Percentiles rank a stretch among this genome's conserved stretches.
Evolutionary conservation across 192 early-diverging fungal genomes (phyloP).

Genomic region (Backusella morwellensis): DNA sequence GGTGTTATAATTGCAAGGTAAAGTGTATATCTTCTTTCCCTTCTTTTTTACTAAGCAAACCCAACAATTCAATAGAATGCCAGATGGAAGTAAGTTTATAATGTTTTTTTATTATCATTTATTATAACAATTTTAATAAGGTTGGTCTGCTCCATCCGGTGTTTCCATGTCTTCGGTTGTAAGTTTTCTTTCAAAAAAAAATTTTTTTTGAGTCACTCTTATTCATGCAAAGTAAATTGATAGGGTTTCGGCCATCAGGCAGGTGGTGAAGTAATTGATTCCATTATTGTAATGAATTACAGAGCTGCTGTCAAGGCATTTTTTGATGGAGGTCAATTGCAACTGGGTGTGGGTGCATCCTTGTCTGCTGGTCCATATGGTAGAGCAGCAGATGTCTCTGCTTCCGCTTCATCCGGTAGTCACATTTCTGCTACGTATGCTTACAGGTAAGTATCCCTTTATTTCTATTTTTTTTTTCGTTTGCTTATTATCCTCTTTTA

Average conservation of each 20-base stretch:
- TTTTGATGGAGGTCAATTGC: slow-evolving; percentile 28
- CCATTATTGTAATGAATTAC: slow-evolving; percentile 31
- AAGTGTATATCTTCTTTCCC: background rate
- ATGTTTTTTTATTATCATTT: background rate
- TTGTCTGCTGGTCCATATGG: slow-evolving; percentile 23
- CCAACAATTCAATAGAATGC: slow-evolving; percentile 1
- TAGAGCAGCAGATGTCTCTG: slow-evolving; percentile 18
- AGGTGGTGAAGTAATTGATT: slow-evolving; percentile 25
- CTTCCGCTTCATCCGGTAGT: background rate
- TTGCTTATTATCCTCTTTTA: slow-evolving; percentile 23
- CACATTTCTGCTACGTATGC: slow-evolving; percentile 29
- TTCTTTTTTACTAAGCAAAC: background rate
- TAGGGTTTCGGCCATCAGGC: slow-evolving; percentile 25
- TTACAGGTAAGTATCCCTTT: slow-evolving; percentile 57
- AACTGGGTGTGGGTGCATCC: slow-evolving; percentile 22
- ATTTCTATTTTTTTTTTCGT: slow-evolving; percentile 67
- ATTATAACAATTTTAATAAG: slow-evolving; percentile 4
- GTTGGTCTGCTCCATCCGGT: slow-evolving; percentile 32
- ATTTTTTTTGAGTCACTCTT: background rate
- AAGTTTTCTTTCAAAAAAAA: slow-evolving; percentile 5
- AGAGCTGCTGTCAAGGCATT: slow-evolving; percentile 31
- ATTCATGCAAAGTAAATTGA: background rate
- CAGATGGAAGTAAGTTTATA: slow-evolving; percentile 26
- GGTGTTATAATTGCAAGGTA: slow-evolving; percentile 35
- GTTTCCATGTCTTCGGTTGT: slow-evolving; percentile 22